These are phyloP conservation scores for Hygrocybe punicea DNA, from an alignment of 768 basidiomycete genomes.

Conservation along the genomic window DNA sequence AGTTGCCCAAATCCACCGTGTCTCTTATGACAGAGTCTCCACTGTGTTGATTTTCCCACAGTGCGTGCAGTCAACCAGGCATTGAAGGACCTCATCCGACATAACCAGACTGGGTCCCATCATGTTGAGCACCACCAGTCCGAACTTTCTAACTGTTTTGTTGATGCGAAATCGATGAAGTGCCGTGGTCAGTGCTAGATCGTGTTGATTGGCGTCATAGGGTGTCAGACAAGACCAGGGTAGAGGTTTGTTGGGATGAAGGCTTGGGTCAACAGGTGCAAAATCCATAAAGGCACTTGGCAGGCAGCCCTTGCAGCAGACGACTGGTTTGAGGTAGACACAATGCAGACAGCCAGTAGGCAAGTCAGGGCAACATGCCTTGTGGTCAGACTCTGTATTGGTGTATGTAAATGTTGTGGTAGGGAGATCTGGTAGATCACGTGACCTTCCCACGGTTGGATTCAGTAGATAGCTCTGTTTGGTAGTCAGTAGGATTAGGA, in stretches of 20 bases:
- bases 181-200: not conserved
- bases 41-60: conserved; percentile 6
- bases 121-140: not conserved
- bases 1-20: not conserved
- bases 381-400: not conserved
- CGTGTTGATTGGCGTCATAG: not conserved
- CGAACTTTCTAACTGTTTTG: not conserved
- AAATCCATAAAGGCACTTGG: not conserved
- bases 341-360: not conserved
- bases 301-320: not conserved
- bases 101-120: not conserved
- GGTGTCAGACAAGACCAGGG: not conserved
- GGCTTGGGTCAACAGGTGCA: not conserved
- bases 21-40: conserved; percentile 7
- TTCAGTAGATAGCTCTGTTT: no score
- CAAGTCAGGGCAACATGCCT: not conserved
- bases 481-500: no score
- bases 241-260: not conserved
- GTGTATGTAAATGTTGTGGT: not conserved
- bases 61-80: conserved; percentile 12
- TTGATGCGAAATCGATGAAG: not conserved
- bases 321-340: not conserved
- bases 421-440: no score
- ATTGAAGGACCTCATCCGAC: conserved; percentile 5
- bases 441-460: no score